Evolutionary conservation across 495 filamentous ascomycete species (phyloP).

Genomic region (Podospora pseudocomata): DNA sequence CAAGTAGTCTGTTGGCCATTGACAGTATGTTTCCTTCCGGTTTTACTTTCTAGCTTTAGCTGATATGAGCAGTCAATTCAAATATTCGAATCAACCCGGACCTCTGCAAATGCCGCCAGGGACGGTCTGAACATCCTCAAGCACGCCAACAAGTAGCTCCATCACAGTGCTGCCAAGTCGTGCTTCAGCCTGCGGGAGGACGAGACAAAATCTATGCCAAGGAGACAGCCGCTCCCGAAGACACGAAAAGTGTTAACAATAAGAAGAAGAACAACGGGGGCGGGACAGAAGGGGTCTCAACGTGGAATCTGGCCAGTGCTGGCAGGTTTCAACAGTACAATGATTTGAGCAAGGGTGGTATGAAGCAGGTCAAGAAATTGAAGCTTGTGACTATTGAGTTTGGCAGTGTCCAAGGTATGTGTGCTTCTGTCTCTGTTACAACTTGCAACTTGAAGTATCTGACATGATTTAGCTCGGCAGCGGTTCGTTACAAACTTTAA

Average conservation of each 20-base stretch:
- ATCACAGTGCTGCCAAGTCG: background rate
- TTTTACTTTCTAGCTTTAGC: background rate
- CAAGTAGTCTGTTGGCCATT: constrained; percentile 6
- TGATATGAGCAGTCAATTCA: constrained; percentile 10
- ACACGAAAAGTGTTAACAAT: background rate
- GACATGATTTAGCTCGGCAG: background rate
- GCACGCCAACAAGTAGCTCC: background rate
- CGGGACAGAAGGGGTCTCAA: background rate
- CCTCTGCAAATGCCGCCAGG: constrained; percentile 13
- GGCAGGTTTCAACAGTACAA: constrained; percentile 15
- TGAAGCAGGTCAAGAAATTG: constrained; percentile 13
- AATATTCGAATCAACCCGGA: constrained; percentile 14
- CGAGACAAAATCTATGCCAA: constrained; percentile 1
- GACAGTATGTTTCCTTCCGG: constrained; percentile 9
- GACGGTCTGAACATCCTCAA: background rate
- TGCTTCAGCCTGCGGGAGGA: background rate
- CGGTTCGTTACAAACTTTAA: constrained; percentile 13
- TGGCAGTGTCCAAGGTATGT: constrained; percentile 16
- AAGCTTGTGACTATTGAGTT: constrained; percentile 19
- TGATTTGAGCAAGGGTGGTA: background rate
- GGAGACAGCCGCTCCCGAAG: background rate
- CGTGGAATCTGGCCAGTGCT: constrained; percentile 16
- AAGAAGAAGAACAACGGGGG: constrained; percentile 3
- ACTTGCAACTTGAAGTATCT: background rate
- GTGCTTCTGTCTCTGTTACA: background rate